phyloP scores from a whole-genome alignment of 2,329 filamentous ascomycete species.

The Aspergillus latus region DNA sequence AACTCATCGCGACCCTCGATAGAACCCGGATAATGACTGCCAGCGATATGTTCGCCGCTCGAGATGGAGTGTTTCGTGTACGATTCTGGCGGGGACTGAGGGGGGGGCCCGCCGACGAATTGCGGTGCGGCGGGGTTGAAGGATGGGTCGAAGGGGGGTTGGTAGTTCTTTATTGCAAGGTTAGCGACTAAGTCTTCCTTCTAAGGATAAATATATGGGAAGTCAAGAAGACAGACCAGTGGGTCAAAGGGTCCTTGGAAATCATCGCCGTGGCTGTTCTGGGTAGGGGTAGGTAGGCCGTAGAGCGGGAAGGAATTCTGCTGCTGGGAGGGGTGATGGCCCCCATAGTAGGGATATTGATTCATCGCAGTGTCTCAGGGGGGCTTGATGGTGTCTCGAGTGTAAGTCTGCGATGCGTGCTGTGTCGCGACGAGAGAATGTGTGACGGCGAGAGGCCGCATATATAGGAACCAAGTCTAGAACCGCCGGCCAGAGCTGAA shows the following conservation, averaged over 20 bases:
- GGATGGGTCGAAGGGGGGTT: constrained; percentile 40
- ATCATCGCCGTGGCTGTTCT: constrained; percentile 45
- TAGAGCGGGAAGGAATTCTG: constrained; percentile 10
- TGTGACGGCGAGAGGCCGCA: background rate
- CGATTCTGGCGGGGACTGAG: constrained; percentile 38
- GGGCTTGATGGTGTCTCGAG: background rate
- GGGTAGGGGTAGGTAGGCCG: constrained; percentile 25
- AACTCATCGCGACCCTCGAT: constrained; percentile 32
- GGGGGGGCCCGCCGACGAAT: constrained; percentile 26
- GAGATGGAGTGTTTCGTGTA: constrained; percentile 35
- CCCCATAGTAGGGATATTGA: constrained; percentile 16
- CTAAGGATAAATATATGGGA: background rate
- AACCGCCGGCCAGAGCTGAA: background rate
- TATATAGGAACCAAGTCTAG: constrained; percentile 7
- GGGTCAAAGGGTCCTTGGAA: constrained; percentile 45
- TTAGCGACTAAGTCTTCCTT: constrained; percentile 15
- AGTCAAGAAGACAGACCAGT: constrained; percentile 20
- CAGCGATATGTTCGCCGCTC: constrained; percentile 27
- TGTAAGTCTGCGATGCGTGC: background rate
- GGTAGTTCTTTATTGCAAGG: constrained; percentile 28
- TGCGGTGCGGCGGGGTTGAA: constrained; percentile 30
- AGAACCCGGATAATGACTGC: constrained; percentile 27
- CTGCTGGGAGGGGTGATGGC: constrained; percentile 9
- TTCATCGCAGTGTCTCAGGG: constrained; percentile 9
- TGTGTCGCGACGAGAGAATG: background rate